Evolutionary conservation across 2,329 filamentous ascomycete genomes (phyloP).

Genomic region (Phyllosticta citrichinensis): DNA sequence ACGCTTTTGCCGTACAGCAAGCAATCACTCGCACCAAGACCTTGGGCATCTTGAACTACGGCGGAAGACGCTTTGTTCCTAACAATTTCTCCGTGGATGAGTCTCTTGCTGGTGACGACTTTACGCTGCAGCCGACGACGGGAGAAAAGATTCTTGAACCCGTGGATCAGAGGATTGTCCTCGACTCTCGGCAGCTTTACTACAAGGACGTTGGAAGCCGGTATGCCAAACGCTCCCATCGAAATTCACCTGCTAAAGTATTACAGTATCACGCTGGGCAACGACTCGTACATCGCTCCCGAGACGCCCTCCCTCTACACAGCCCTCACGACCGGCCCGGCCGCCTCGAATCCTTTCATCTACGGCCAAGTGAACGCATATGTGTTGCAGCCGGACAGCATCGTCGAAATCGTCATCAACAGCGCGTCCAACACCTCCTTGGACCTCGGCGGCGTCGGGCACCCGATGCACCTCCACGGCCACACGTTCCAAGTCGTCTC

Average conservation of each 20-base stretch:
- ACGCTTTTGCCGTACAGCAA: constrained; percentile 59
- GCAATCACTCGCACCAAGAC: constrained; percentile 49
- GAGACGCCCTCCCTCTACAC: constrained; percentile 63
- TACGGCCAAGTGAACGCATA: constrained; percentile 46
- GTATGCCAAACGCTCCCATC: neutral
- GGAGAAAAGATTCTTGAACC: constrained; percentile 22
- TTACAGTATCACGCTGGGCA: constrained; percentile 35
- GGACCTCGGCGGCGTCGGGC: constrained; percentile 12
- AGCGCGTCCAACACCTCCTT: constrained; percentile 10
- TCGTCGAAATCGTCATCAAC: constrained; percentile 15
- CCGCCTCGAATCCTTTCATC: constrained; percentile 47
- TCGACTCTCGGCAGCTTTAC: constrained; percentile 27
- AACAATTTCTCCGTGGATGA: constrained; percentile 32
- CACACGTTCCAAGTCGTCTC: constrained; percentile 57
- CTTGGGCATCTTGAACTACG: constrained; percentile 28
- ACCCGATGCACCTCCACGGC: constrained; percentile 41
- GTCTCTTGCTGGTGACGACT: constrained; percentile 55
- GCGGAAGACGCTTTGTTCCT: constrained; percentile 16
- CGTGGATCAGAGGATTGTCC: constrained; percentile 38
- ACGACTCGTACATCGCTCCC: constrained; percentile 54
- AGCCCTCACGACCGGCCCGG: constrained; percentile 46
- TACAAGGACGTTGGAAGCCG: constrained; percentile 29
- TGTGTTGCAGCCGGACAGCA: constrained; percentile 22
- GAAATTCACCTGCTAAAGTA: neutral
- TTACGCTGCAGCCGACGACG: constrained; percentile 46